Conservation (phyloP, 2,329 filamentous ascomycete species). For the Pestalotiopsis fici region DNA sequence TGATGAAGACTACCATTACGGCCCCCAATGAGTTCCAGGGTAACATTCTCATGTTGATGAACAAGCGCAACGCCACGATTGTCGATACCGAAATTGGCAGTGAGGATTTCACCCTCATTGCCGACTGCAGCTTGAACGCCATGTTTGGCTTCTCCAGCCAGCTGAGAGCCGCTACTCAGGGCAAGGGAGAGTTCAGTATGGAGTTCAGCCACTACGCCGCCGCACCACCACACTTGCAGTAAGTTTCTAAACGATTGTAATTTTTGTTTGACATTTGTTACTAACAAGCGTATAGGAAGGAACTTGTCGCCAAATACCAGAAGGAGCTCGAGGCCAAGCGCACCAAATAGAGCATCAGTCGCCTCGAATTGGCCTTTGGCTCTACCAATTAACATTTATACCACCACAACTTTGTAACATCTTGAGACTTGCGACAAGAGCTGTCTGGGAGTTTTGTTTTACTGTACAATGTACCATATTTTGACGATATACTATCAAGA, state of each 20-base stretch:
- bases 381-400: background rate
- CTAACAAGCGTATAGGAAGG: slow-evolving; percentile 47
- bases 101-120: slow-evolving; percentile 90
- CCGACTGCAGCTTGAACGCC: slow-evolving; percentile 89
- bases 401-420: background rate
- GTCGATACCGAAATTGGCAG: slow-evolving; percentile 91
- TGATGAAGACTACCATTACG: slow-evolving; percentile 98
- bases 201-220: slow-evolving; percentile 96
- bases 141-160: slow-evolving; percentile 98
- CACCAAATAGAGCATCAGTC: slow-evolving; percentile 43
- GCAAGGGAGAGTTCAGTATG: slow-evolving; percentile 98
- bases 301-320: slow-evolving; percentile 59
- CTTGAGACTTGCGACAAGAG: background rate
- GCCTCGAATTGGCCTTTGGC: background rate
- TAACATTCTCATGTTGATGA: slow-evolving; percentile 89
- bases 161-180: slow-evolving; percentile 89
- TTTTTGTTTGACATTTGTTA: background rate
- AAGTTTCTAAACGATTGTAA: slow-evolving; percentile 41
- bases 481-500: slow-evolving; percentile 5
- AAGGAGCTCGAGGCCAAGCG: slow-evolving; percentile 60
- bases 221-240: slow-evolving; percentile 87
- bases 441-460: background rate
- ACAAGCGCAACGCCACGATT: slow-evolving; percentile 95
- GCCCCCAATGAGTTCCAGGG: slow-evolving; percentile 98
- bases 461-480: slow-evolving; percentile 6